Evolutionary conservation across 2,329 filamentous ascomycete species (phyloP).

Genomic region (Coleophoma eucalyptorum): DNA sequence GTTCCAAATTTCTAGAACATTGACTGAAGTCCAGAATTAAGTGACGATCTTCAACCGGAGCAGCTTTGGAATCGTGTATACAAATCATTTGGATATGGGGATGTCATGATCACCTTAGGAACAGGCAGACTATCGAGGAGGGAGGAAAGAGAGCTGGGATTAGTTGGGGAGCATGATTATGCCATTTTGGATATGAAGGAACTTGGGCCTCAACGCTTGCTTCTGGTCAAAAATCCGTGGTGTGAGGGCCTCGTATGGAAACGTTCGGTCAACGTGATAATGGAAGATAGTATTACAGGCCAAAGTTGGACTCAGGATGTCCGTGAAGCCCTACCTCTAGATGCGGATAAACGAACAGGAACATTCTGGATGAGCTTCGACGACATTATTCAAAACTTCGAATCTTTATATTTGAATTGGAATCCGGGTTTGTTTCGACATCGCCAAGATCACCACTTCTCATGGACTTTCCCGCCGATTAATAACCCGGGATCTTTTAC

Average conservation of each 20-base stretch:
- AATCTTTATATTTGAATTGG: constrained; percentile 97
- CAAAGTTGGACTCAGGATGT: constrained; percentile 17
- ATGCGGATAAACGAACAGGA: constrained; percentile 47
- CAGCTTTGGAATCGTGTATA: constrained; percentile 76
- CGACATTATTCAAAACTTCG: constrained; percentile 85
- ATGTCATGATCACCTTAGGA: constrained; percentile 85
- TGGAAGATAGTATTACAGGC: constrained; percentile 12
- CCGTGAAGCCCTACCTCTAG: constrained; percentile 18
- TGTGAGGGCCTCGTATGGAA: constrained; percentile 75
- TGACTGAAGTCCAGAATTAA: constrained; percentile 24
- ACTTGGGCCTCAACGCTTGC: constrained; percentile 54
- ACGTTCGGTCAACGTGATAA: constrained; percentile 32
- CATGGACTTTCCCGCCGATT: constrained; percentile 61
- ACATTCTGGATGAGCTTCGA: constrained; percentile 93
- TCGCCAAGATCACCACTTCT: constrained; percentile 86
- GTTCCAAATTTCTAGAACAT: not conserved
- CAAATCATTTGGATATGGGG: constrained; percentile 68
- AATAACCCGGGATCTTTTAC: constrained; percentile 52
- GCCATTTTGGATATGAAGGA: constrained; percentile 79
- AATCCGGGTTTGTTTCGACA: constrained; percentile 79
- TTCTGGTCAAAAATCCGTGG: constrained; percentile 97
- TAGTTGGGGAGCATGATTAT: constrained; percentile 92
- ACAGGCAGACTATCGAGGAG: constrained; percentile 76
- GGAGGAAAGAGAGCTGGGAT: constrained; percentile 76
- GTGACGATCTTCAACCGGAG: constrained; percentile 73